Conservation (phyloP, 306 rosid genomes). For the Casuarina equisetifolia region DNA sequence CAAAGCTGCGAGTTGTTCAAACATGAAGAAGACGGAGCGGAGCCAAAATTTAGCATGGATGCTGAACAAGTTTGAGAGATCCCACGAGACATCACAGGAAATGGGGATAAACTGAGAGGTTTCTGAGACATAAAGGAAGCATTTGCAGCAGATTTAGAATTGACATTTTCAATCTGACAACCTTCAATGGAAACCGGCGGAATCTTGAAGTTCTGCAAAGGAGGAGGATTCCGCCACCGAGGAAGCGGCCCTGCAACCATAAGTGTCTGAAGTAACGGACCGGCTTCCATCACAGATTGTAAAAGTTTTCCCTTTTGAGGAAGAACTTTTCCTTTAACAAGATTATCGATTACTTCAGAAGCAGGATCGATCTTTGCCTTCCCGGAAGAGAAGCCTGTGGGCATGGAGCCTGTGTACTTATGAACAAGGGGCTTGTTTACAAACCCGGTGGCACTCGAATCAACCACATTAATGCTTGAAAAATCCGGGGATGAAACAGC, state of each 20-base stretch:
- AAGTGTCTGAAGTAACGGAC: conserved; percentile 66
- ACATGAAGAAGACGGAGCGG: conserved; percentile 31
- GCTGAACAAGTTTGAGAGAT: conserved; percentile 56
- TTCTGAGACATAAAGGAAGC: conserved; percentile 5
- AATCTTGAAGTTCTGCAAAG: conserved; percentile 43
- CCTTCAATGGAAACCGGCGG: conserved; percentile 49
- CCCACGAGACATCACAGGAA: conserved; percentile 25
- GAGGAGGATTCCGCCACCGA: conserved; percentile 74
- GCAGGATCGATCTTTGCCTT: conserved; percentile 41
- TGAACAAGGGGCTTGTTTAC: conserved; percentile 30
- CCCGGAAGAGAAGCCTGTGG: conserved; percentile 23
- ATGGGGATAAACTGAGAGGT: conserved; percentile 22
- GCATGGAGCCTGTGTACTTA: conserved; percentile 18
- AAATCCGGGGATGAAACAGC: conserved; percentile 65
- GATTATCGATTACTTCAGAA: conserved; percentile 35
- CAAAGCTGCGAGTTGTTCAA: conserved; percentile 27
- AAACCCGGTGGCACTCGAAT: conserved; percentile 41
- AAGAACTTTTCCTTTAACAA: conserved; percentile 41
- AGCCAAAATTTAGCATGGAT: conserved; percentile 49
- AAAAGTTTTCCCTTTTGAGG: conserved; percentile 70
- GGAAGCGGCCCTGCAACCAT: conserved; percentile 71
- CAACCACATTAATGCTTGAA: conserved; percentile 53
- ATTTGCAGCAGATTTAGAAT: conserved; percentile 17
- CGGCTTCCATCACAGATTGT: conserved; percentile 60
- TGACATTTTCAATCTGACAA: conserved; percentile 19